Percentiles rank a stretch among this genome's conserved stretches.
Conservation (phyloP, 176 grass and related monocot species). For the Cenchrus purpureus region DNA sequence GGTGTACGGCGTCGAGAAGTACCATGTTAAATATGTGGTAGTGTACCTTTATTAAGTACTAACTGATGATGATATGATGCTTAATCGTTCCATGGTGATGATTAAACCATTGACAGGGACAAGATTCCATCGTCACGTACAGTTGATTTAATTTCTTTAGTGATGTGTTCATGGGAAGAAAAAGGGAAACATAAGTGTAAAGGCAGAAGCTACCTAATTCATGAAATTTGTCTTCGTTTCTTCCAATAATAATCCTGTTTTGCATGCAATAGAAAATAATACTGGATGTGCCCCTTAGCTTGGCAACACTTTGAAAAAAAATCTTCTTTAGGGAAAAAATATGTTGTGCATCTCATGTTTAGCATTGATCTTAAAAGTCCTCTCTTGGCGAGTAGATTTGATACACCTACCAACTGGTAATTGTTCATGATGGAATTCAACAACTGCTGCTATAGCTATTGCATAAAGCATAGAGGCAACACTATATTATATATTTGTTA, state of each 20-base stretch:
- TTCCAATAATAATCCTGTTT: neutral
- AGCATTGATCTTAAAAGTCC: neutral
- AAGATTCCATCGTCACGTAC: slow-evolving; percentile 9
- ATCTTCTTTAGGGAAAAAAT: neutral
- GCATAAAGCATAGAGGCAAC: neutral
- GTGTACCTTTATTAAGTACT: neutral
- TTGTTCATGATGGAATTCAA: slow-evolving; percentile 35
- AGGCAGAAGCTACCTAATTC: slow-evolving; percentile 2
- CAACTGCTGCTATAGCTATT: neutral
- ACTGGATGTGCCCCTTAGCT: neutral
- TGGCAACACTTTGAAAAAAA: neutral
- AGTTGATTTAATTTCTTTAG: neutral
- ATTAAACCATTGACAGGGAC: slow-evolving; percentile 28
- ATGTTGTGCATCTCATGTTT: neutral
- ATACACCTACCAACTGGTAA: neutral
- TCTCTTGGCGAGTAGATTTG: neutral
- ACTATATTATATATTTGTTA: too few species aligned
- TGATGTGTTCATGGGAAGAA: neutral
- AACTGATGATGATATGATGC: slow-evolving; percentile 32
- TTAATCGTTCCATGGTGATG: slow-evolving; percentile 17
- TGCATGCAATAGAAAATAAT: neutral
- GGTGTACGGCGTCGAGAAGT: slow-evolving; percentile 25
- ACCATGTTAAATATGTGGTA: neutral
- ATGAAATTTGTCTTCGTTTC: slow-evolving; percentile 21
- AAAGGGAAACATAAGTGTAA: neutral